phyloP scores from a whole-genome alignment of 768 basidiomycete genomes.

The Lactarius sp. region DNA sequence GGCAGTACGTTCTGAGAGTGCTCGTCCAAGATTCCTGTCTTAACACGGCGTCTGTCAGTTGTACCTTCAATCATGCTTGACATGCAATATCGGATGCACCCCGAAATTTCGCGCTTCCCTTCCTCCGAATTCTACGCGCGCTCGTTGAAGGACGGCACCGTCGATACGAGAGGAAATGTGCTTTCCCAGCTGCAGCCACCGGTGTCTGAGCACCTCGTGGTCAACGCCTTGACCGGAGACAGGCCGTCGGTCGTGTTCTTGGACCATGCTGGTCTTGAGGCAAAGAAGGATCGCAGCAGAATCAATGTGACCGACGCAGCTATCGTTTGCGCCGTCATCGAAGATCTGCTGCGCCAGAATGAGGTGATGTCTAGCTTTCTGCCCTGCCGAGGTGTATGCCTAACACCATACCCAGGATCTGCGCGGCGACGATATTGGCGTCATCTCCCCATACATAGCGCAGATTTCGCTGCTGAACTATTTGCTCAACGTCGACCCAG shows the following conservation, averaged over 20 bases:
- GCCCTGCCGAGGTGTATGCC: background rate
- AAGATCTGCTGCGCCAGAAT: conserved; percentile 60
- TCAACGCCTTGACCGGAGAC: conserved; percentile 36
- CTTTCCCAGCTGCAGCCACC: conserved; percentile 56
- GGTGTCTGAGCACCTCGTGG: conserved; percentile 46
- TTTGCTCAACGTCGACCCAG: conserved; percentile 52
- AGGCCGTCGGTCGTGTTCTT: conserved; percentile 72
- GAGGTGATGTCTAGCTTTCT: conserved; percentile 1
- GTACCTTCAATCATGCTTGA: conserved; percentile 92
- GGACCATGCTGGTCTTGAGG: conserved; percentile 71
- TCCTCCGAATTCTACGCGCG: conserved; percentile 76
- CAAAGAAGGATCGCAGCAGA: conserved; percentile 60
- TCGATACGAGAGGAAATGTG: conserved; percentile 45
- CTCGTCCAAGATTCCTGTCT: background rate
- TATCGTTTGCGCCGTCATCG: conserved; percentile 73
- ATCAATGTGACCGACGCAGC: conserved; percentile 75
- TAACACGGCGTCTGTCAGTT: conserved; percentile 37
- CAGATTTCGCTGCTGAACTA: conserved; percentile 76
- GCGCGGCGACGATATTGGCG: conserved; percentile 73
- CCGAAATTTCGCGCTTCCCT: conserved; percentile 82
- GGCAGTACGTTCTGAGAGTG: conserved; percentile 46
- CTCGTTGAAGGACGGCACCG: conserved; percentile 69
- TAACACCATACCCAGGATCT: conserved; percentile 44
- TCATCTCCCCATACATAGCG: conserved; percentile 89
- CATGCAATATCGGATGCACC: conserved; percentile 96